Evolutionary conservation across 768 basidiomycete genomes (phyloP).

Genomic region (Phanerochaete sordida): DNA sequence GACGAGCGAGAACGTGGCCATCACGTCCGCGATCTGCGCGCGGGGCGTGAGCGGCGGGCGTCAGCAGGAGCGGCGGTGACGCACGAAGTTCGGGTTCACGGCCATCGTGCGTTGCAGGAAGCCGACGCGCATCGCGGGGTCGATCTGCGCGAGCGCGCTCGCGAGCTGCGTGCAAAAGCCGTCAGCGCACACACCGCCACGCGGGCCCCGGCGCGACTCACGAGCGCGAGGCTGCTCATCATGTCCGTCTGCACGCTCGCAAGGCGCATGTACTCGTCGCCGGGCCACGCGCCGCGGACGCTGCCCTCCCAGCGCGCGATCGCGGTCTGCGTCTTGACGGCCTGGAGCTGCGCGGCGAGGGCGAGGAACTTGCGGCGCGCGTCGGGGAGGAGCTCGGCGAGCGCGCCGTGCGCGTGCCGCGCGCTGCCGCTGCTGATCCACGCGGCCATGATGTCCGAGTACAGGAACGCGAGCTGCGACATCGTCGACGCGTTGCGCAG

Average conservation of each 20-base stretch:
- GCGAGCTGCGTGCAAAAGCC: conserved; percentile 27
- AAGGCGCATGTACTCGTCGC: conserved; percentile 41
- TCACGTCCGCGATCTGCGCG: conserved; percentile 38
- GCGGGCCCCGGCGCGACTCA: conserved; percentile 11
- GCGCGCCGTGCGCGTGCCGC: conserved; percentile 9
- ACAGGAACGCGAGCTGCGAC: conserved; percentile 37
- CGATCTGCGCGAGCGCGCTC: conserved; percentile 39
- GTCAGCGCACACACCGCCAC: background rate
- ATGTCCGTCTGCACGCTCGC: conserved; percentile 39
- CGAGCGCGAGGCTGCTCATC: conserved; percentile 35
- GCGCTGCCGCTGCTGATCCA: conserved; percentile 32
- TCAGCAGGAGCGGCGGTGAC: background rate
- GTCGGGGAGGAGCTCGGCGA: conserved; percentile 20
- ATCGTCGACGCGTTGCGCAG: conserved; percentile 39
- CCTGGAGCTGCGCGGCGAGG: conserved; percentile 31
- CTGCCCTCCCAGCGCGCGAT: conserved; percentile 46
- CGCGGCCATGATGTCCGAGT: conserved; percentile 37
- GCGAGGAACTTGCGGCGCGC: conserved; percentile 29
- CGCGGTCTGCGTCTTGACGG: conserved; percentile 30
- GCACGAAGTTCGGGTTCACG: conserved; percentile 52
- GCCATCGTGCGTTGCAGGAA: conserved; percentile 44
- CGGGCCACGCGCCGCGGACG: conserved; percentile 51
- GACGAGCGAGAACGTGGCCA: conserved; percentile 40
- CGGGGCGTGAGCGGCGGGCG: background rate
- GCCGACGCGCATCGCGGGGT: conserved; percentile 35